Conservation (phyloP, 257 asterid species). For the Ajuga chamaepitys region DNA sequence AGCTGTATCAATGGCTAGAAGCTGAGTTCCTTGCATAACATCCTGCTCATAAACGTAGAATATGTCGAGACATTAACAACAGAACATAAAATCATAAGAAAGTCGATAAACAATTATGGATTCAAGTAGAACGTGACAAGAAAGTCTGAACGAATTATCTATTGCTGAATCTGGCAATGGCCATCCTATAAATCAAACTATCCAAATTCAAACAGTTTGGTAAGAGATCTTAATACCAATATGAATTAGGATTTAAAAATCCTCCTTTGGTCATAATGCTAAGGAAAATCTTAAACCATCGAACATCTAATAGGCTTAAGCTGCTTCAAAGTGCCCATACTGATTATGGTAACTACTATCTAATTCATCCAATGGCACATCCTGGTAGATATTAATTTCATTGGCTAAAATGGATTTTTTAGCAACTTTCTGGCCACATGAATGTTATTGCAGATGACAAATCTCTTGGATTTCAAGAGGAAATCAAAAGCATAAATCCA, state of each 20-base stretch:
- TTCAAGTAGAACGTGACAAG: constrained; percentile 1
- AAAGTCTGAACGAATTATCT: neutral
- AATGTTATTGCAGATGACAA: neutral
- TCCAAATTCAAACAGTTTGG: neutral
- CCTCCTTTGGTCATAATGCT: no score
- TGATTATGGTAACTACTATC: neutral
- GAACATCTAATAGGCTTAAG: no score
- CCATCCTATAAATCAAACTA: no score
- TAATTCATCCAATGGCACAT: neutral
- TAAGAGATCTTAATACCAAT: neutral
- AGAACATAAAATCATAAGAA: neutral
- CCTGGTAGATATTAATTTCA: neutral
- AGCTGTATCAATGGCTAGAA: constrained; percentile 87
- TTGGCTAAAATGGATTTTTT: neutral
- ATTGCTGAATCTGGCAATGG: neutral
- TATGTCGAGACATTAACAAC: neutral
- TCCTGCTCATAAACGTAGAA: constrained; percentile 44
- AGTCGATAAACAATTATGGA: neutral
- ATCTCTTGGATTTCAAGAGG: neutral
- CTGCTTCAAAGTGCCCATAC: neutral
- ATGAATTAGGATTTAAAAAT: no score
- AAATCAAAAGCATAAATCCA: neutral
- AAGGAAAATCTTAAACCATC: no score
- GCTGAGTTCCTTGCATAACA: constrained; percentile 98
- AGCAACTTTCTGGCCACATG: neutral